These are phyloP conservation scores for Pseudocercospora musae DNA, from an alignment of 2,329 filamentous ascomycete genomes.

Conservation along the genomic window DNA sequence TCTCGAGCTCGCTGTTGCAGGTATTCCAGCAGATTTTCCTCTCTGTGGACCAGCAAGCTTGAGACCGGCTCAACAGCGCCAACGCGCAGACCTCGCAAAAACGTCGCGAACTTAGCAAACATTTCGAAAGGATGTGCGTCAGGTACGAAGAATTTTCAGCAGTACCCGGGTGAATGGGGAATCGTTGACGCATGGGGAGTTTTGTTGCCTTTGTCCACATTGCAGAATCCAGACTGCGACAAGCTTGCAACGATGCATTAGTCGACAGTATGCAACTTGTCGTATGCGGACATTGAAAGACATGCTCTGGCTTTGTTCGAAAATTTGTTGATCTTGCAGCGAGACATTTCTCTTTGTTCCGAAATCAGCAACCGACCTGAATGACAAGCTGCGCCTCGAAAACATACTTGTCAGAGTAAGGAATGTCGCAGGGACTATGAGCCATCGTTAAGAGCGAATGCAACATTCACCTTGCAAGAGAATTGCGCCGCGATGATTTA, in stretches of 20 bases:
- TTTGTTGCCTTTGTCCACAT: background rate
- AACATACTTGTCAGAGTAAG: background rate
- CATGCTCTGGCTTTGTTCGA: background rate
- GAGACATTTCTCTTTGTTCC: background rate
- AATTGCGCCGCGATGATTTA: background rate
- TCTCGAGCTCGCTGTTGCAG: background rate
- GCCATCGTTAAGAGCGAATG: background rate
- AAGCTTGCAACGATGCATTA: background rate
- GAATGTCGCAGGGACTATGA: background rate
- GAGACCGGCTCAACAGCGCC: background rate
- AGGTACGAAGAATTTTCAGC: background rate
- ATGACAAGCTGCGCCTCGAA: background rate
- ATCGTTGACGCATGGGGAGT: background rate
- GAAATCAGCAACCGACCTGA: background rate
- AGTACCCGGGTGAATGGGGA: background rate
- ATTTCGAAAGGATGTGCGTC: background rate
- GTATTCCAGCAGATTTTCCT: background rate
- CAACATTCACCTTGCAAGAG: background rate
- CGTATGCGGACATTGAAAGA: background rate
- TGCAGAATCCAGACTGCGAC: background rate
- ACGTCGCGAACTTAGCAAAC: background rate
- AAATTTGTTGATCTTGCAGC: background rate
- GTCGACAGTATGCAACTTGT: background rate
- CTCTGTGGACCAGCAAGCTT: background rate
- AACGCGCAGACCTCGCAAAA: background rate